Conservation (phyloP, 306 rosid genomes). For the Trichosanthes cucumerina region DNA sequence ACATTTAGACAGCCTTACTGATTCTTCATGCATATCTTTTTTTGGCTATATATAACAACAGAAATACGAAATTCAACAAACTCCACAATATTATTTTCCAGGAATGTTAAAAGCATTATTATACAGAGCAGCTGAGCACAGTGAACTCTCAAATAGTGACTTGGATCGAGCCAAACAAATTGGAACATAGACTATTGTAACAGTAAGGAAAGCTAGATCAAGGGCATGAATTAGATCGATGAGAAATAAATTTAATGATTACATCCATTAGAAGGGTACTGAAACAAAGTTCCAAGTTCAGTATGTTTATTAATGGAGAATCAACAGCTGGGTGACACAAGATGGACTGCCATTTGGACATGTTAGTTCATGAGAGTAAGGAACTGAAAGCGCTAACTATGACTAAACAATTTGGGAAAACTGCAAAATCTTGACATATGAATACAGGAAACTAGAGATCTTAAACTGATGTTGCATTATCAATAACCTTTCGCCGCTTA, state of each 20-base stretch:
- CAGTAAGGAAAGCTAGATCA: not conserved
- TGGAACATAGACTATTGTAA: not conserved
- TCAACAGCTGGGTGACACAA: not conserved
- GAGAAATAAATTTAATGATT: not conserved
- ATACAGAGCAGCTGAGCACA: not conserved
- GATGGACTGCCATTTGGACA: not conserved
- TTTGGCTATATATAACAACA: not conserved
- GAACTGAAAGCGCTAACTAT: slow-evolving; percentile 4
- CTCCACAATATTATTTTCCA: not conserved
- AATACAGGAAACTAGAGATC: not conserved
- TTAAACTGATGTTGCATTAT: not conserved
- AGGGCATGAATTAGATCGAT: not conserved
- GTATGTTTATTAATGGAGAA: not conserved
- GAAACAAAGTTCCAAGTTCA: not conserved
- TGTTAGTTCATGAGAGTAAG: slow-evolving; percentile 22
- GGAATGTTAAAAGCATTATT: not conserved
- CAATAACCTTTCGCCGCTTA: not conserved
- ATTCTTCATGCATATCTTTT: not conserved
- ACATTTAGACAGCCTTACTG: not conserved
- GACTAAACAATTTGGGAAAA: not conserved
- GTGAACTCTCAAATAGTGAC: not conserved
- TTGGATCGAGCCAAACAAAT: not conserved
- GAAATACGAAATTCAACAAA: not conserved
- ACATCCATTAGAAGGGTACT: not conserved
- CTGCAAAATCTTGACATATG: not conserved